These are phyloP conservation scores for Rhodocollybia butyracea DNA, from an alignment of 768 basidiomycete genomes.

Conservation along the genomic window DNA sequence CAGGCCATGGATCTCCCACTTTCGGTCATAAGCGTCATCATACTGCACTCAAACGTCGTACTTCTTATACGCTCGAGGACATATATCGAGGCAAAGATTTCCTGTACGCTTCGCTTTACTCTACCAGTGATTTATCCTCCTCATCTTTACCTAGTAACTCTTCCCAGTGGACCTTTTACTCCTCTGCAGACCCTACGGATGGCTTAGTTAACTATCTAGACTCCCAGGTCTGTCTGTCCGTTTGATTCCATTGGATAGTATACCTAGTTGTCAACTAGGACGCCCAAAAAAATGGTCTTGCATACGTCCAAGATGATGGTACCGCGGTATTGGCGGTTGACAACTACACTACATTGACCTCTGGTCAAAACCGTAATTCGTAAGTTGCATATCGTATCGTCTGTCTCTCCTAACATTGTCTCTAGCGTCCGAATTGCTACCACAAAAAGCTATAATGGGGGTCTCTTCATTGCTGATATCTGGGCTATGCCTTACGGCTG, in stretches of 20 bases:
- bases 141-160: background rate
- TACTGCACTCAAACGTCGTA: background rate
- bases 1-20: background rate
- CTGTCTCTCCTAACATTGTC: background rate
- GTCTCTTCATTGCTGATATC: slow-evolving; percentile 52
- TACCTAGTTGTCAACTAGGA: no score
- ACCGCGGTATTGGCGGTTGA: slow-evolving; percentile 45
- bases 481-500: slow-evolving; percentile 49
- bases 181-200: slow-evolving; percentile 60
- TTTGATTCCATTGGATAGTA: no score
- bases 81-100: slow-evolving; percentile 50
- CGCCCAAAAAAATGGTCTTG: slow-evolving; percentile 51
- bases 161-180: slow-evolving; percentile 70
- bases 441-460: slow-evolving; percentile 38
- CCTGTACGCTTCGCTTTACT: slow-evolving; percentile 37
- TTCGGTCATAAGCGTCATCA: slow-evolving; percentile 1
- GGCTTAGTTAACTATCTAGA: slow-evolving; percentile 63
- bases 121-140: background rate
- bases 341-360: slow-evolving; percentile 29
- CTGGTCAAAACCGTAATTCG: slow-evolving; percentile 38
- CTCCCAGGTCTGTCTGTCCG: no score
- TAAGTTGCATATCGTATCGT: slow-evolving; percentile 13
- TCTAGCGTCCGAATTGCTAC: slow-evolving; percentile 42
- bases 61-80: slow-evolving; percentile 7
- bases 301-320: slow-evolving; percentile 45